phyloP scores from a whole-genome alignment of 371 early-diverging fungal genomes.

The Funneliformis caledonium region DNA sequence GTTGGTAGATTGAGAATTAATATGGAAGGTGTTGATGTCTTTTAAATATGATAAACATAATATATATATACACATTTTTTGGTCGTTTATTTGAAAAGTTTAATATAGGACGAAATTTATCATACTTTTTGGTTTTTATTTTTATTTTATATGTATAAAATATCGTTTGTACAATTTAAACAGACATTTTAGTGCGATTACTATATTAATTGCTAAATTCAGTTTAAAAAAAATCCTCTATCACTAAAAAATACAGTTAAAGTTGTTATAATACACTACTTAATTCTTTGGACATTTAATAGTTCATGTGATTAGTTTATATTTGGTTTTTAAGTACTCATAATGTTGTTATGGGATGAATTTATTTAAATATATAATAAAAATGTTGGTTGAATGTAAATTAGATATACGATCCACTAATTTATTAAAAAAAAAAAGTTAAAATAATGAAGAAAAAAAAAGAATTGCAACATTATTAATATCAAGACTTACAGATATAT shows the following conservation, averaged over 20 bases:
- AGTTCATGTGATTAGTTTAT: too few relatives aligned
- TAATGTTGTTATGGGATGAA: neutral
- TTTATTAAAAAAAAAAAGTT: neutral
- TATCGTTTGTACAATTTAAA: too few relatives aligned
- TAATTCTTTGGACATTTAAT: too few relatives aligned
- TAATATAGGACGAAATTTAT: too few relatives aligned
- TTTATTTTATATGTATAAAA: too few relatives aligned
- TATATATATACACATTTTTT: too few relatives aligned
- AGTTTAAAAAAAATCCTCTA: too few relatives aligned
- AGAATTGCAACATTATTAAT: neutral
- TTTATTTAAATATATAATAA: neutral
- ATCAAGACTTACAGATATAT: neutral
- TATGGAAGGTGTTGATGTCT: constrained; percentile 6
- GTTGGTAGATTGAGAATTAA: constrained; percentile 12
- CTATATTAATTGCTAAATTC: too few relatives aligned
- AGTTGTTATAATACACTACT: neutral
- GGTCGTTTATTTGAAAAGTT: too few relatives aligned
- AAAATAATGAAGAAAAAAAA: neutral
- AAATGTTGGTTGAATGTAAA: neutral
- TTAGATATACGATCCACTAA: neutral
- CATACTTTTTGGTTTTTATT: too few relatives aligned
- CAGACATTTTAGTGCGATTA: too few relatives aligned
- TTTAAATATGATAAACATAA: neutral
- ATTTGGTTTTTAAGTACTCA: neutral
- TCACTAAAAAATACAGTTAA: neutral